phyloP scores from a whole-genome alignment of 139 green algal species.

The Volvox reticuliferus region DNA sequence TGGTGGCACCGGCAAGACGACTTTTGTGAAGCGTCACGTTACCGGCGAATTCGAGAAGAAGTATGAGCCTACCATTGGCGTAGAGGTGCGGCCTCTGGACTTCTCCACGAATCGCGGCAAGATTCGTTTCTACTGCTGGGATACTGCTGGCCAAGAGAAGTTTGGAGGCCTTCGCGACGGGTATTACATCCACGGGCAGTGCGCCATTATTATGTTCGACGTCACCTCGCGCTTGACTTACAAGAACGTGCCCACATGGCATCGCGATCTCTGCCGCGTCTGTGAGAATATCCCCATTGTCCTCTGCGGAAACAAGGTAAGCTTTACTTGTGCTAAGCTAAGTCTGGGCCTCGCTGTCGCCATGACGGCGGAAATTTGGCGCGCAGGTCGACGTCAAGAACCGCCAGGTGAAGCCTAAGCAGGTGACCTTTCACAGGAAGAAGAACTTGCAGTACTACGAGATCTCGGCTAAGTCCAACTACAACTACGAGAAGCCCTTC shows the following conservation, averaged over 20 bases:
- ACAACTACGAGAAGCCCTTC: slow-evolving; percentile 99
- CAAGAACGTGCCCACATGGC: slow-evolving; percentile 99
- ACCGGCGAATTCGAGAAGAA: slow-evolving; percentile 99
- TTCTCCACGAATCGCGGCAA: slow-evolving; percentile 98
- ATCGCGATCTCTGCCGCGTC: slow-evolving; percentile 98
- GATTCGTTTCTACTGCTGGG: slow-evolving; percentile 99
- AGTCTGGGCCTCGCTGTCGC: background rate
- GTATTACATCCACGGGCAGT: slow-evolving; percentile 99
- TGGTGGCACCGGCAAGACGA: slow-evolving; percentile 97
- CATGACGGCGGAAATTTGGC: slow-evolving; percentile 9
- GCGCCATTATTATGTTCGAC: slow-evolving; percentile 99
- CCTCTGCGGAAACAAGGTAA: slow-evolving; percentile 99
- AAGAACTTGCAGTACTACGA: slow-evolving; percentile 99
- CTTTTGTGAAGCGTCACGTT: slow-evolving; percentile 98
- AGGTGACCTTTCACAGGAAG: slow-evolving; percentile 97
- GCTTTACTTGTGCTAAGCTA: background rate
- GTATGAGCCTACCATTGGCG: slow-evolving; percentile 99
- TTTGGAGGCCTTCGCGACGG: slow-evolving; percentile 99
- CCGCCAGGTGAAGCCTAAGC: slow-evolving; percentile 99
- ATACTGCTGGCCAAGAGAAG: slow-evolving; percentile 99
- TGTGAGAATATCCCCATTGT: slow-evolving; percentile 99
- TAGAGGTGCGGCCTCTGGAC: slow-evolving; percentile 99
- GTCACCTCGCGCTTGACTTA: slow-evolving; percentile 99
- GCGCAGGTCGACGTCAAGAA: slow-evolving; percentile 96
- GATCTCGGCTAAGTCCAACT: slow-evolving; percentile 99